Base-by-base conservation (phyloP, 768 basidiomycete genomes). In the Gautieria morchelliformis region DNA sequence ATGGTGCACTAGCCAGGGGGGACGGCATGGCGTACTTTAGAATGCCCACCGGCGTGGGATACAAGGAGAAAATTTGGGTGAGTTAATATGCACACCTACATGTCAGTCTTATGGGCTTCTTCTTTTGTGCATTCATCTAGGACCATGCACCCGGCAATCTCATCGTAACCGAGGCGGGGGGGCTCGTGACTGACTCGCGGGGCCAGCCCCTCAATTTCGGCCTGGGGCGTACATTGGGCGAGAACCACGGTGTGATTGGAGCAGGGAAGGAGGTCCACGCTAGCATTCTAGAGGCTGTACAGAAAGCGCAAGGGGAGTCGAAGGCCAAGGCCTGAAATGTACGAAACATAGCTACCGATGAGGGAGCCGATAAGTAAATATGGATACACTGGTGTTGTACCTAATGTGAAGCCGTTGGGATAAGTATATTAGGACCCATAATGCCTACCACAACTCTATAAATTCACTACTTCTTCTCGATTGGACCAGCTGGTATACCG, bases 21-120 rank as follows among this genome's bases (percentile, higher is more conserved):
- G 88, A 95, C 56, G 93, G 93, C 0, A 85, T 83, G 1, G 80
- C 81, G 37, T 95, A 93, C 67, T 72, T 92, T 44, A 76, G 89
- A 8, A 84, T 91, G 78, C 90, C 90, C 0, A 83, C 83, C 0
- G 83, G 82, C 5, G 73, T 79, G 4, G 87, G 84, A 2, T 97
- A 98, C 68, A 69, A 73, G 60, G 95, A 97, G 69, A 97, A 97
- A 73, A 94, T 98, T n/a, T 99, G 95, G 94, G 89, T 87, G 60
- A 49, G 32, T 20, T 41, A 37, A 30, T 47, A 45, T 40, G 19
- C 35, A 51, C 35, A 24, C 10, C 24, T 30, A 17, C 44, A 30
- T 24, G 5, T 24, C 15, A 11, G 27, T 24, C 17, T 9, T 17
- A 30, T 19, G 14, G 17, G 39, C n/a, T n/a, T n/a, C 24, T 7